Evolutionary conservation across 1,284 basidiomycete genomes (phyloP).

Genomic region (Cryptococcus deneoformans): DNA sequence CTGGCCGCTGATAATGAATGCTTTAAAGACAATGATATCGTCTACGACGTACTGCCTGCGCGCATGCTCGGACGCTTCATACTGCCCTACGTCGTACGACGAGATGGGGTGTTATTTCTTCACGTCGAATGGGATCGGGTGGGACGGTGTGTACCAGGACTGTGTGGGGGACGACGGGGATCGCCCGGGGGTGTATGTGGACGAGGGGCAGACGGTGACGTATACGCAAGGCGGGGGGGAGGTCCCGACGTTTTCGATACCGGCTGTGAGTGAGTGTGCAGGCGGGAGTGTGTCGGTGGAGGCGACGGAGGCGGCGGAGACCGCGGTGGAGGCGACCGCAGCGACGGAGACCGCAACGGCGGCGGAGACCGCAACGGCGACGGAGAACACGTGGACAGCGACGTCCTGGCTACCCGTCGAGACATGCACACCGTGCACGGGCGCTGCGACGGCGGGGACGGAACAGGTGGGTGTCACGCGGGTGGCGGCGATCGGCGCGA

Average conservation of each 20-base stretch:
- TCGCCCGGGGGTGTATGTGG: slow-evolving; percentile 24
- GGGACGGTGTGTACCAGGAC: slow-evolving; percentile 28
- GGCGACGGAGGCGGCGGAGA: not conserved
- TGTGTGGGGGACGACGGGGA: slow-evolving; percentile 30
- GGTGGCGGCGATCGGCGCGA: not conserved
- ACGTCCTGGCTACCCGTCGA: slow-evolving; percentile 29
- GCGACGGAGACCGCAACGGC: slow-evolving; percentile 17
- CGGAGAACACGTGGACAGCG: slow-evolving; percentile 6
- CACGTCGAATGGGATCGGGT: slow-evolving; percentile 26
- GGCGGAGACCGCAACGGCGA: not conserved
- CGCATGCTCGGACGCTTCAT: slow-evolving; percentile 34
- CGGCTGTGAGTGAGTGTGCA: slow-evolving; percentile 14
- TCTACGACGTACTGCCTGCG: slow-evolving; percentile 32
- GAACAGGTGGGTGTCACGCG: slow-evolving; percentile 27
- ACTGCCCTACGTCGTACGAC: slow-evolving; percentile 33
- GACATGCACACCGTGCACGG: slow-evolving; percentile 31
- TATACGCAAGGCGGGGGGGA: slow-evolving; percentile 19
- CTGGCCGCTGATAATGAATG: not conserved
- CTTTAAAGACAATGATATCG: slow-evolving; percentile 30
- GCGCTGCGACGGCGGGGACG: slow-evolving; percentile 6
- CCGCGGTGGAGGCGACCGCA: slow-evolving; percentile 12
- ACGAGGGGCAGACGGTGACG: slow-evolving; percentile 10
- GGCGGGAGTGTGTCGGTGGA: slow-evolving; percentile 19
- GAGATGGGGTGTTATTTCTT: slow-evolving; percentile 36
- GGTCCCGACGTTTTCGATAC: slow-evolving; percentile 13